A percentile compares a stretch with the other conserved stretches of the same genome.
These are phyloP conservation scores for Ophiosphaerella korrae DNA, from an alignment of 2,329 filamentous ascomycete species.

Conservation along the genomic window DNA sequence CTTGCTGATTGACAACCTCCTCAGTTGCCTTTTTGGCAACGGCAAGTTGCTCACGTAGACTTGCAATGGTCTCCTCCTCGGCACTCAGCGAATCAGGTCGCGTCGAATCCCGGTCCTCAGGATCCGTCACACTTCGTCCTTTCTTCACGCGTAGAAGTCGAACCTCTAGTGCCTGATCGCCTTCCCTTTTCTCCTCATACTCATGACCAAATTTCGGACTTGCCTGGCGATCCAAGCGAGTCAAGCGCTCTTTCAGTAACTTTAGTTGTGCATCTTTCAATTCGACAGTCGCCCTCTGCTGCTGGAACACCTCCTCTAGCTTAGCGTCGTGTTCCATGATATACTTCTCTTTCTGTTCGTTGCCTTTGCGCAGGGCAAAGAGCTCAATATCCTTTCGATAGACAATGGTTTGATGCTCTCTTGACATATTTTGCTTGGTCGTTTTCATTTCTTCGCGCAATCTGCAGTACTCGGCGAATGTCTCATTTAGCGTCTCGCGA, in stretches of 20 bases:
- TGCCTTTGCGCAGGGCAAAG: slow-evolving; percentile 43
- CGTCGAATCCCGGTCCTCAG: not conserved
- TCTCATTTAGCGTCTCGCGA: slow-evolving; percentile 35
- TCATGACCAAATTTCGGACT: slow-evolving; percentile 20
- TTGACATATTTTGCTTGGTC: slow-evolving; percentile 36
- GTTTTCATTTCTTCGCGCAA: slow-evolving; percentile 39
- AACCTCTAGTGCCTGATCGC: slow-evolving; percentile 39
- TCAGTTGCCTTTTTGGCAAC: slow-evolving; percentile 23
- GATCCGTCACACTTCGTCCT: slow-evolving; percentile 14
- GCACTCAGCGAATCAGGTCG: slow-evolving; percentile 10
- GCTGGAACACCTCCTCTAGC: slow-evolving; percentile 29
- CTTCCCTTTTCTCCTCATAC: slow-evolving; percentile 16
- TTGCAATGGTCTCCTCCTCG: slow-evolving; percentile 37
- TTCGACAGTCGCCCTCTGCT: slow-evolving; percentile 34
- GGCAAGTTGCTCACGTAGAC: slow-evolving; percentile 33
- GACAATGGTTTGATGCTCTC: slow-evolving; percentile 39
- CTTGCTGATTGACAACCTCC: slow-evolving; percentile 31
- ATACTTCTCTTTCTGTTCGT: slow-evolving; percentile 41
- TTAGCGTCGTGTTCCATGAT: slow-evolving; percentile 38
- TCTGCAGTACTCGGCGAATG: slow-evolving; percentile 34
- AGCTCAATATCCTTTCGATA: slow-evolving; percentile 46
- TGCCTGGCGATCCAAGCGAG: slow-evolving; percentile 28
- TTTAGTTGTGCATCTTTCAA: slow-evolving; percentile 38
- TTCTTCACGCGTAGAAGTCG: slow-evolving; percentile 37
- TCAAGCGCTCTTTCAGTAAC: slow-evolving; percentile 35